Base-by-base conservation (phyloP, 192 early-diverging fungal genomes). In the Entomortierella parvispora region DNA sequence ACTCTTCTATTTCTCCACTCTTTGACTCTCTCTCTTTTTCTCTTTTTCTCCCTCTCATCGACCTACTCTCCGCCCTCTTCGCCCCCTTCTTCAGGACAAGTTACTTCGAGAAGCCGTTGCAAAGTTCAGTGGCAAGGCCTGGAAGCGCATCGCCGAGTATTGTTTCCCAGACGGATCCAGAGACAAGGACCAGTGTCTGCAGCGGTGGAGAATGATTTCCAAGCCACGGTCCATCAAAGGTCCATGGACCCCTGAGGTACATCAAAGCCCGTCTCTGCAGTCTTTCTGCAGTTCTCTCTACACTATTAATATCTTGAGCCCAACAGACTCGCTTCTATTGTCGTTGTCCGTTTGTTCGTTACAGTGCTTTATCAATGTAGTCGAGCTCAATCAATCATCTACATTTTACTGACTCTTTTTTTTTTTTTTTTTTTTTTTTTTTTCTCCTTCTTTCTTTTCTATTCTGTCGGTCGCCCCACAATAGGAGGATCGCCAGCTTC, bases 201-300 rank as follows among this genome's bases (percentile, higher is more conserved):
- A 68, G 52, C 74, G 66, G 68, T 77, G 65, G 60, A 51, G 61
- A 58, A 77, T 77, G 74, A 77, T 68, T 53, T 77, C 65, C 28
- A 77, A 77, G 23, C 74, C 74, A 3, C 52, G 74, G 58, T 77
- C 74, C 23, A 77, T 77, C 49, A 77, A 77, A 56, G 74, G 74
- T 25, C 74, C 74, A 3, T 77, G 74, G 74, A 77, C 74, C 20
- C 74, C 74, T 6, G 74, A 77, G 65, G 74, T 77, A 51, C 31
- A 33, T 20, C 3, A 23, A 17, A 10, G 37, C 12, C 37, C 5
- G 5, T 40, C 5, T 40, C 12, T 12, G 37, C 37, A 9, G 37
- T 12, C 12, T 40, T 40, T 40, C 12, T 40, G 37, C 12, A 12
- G 37, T 40, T 40, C 37, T 40, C 37, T 12, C 37, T 40, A 5